Evolutionary conservation across 2,329 filamentous ascomycete genomes (phyloP).

Genomic region (Teratosphaeria zuluensis): DNA sequence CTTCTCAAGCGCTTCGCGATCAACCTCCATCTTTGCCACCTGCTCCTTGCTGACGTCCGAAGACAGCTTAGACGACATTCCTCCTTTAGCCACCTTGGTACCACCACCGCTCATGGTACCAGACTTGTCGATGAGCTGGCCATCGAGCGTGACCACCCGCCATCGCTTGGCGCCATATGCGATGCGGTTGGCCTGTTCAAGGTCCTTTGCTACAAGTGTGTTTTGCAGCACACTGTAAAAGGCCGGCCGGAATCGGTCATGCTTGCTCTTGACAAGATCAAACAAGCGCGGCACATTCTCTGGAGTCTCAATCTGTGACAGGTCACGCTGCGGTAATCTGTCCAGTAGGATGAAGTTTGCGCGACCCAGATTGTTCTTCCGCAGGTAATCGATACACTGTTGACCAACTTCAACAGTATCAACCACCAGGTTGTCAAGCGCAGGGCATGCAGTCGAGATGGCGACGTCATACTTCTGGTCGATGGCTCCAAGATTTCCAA

Average conservation of each 20-base stretch:
- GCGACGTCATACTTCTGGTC: slow-evolving; percentile 91
- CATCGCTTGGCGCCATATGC: slow-evolving; percentile 89
- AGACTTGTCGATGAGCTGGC: slow-evolving; percentile 93
- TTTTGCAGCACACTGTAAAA: slow-evolving; percentile 96
- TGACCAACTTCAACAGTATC: slow-evolving; percentile 93
- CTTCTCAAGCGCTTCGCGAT: slow-evolving; percentile 75
- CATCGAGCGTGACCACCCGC: slow-evolving; percentile 91
- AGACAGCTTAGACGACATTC: slow-evolving; percentile 95
- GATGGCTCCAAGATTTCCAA: slow-evolving; percentile 89
- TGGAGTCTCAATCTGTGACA: slow-evolving; percentile 74
- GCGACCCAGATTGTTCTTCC: slow-evolving; percentile 93
- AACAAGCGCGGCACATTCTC: slow-evolving; percentile 89
- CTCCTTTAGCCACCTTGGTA: slow-evolving; percentile 75
- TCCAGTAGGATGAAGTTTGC: slow-evolving; percentile 96
- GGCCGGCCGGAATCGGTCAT: slow-evolving; percentile 75
- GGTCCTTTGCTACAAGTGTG: slow-evolving; percentile 82
- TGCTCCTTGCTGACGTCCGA: slow-evolving; percentile 80
- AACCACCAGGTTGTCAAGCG: slow-evolving; percentile 91
- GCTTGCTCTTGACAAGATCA: slow-evolving; percentile 81
- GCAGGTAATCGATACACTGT: slow-evolving; percentile 93
- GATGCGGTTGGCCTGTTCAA: slow-evolving; percentile 94
- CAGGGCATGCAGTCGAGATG: slow-evolving; percentile 91
- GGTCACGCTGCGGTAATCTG: slow-evolving; percentile 67
- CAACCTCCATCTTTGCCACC: slow-evolving; percentile 74
- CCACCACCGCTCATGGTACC: slow-evolving; percentile 99